phyloP scores from a whole-genome alignment of 768 basidiomycete genomes.

The Psilocybe cubensis region DNA sequence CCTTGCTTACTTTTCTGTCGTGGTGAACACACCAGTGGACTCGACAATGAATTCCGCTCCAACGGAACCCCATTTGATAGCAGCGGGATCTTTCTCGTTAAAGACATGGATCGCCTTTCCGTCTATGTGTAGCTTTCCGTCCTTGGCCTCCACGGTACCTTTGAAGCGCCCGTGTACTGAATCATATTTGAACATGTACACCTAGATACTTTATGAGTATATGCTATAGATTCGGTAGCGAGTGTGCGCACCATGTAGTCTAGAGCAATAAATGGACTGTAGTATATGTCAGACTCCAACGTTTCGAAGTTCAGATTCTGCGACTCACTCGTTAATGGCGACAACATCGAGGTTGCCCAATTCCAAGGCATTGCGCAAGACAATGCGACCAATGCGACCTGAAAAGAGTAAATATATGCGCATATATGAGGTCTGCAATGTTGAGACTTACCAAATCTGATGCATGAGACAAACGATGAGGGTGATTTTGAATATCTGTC shows the following conservation, averaged over 20 bases:
- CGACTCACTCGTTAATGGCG: slow-evolving; percentile 85
- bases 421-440: neutral
- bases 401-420: neutral
- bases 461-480: neutral
- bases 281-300: too few species aligned
- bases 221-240: neutral
- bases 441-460: slow-evolving; percentile 78
- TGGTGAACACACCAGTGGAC: slow-evolving; percentile 97
- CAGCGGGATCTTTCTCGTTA: slow-evolving; percentile 81
- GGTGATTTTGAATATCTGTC: too few species aligned
- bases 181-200: slow-evolving; percentile 96
- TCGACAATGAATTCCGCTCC: slow-evolving; percentile 92
- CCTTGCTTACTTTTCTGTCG: slow-evolving; percentile 74
- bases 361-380: slow-evolving; percentile 85
- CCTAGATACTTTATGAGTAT: slow-evolving; percentile 41
- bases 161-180: slow-evolving; percentile 86
- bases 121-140: slow-evolving; percentile 82
- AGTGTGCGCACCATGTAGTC: slow-evolving; percentile 93
- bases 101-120: slow-evolving; percentile 74
- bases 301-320: too few species aligned
- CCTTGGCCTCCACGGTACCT: slow-evolving; percentile 72
- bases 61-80: slow-evolving; percentile 76
- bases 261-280: slow-evolving; percentile 90
- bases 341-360: slow-evolving; percentile 73
- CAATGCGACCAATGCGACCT: slow-evolving; percentile 98